These are phyloP conservation scores for Trichoderma breve DNA, from an alignment of 2,329 filamentous ascomycete genomes.

Conservation along the genomic window DNA sequence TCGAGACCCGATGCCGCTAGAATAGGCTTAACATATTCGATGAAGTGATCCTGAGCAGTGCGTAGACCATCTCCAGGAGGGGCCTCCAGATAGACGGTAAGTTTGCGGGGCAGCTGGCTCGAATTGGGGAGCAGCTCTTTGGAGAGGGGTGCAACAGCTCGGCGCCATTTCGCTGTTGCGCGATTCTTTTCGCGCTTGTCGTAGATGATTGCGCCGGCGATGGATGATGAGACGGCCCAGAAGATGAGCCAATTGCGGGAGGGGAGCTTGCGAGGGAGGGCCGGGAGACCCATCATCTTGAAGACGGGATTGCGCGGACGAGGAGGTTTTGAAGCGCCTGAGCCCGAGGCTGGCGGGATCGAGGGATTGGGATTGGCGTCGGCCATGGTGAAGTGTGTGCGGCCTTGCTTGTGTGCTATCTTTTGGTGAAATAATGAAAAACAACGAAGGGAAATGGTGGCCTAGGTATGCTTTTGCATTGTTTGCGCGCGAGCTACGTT, in stretches of 20 bases:
- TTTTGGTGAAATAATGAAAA: background rate
- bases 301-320: constrained; percentile 64
- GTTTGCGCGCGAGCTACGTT: background rate
- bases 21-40: constrained; percentile 92
- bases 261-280: constrained; percentile 77
- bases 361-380: constrained; percentile 20
- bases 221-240: constrained; percentile 71
- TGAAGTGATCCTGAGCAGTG: constrained; percentile 88
- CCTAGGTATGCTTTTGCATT: background rate
- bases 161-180: constrained; percentile 81
- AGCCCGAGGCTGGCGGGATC: constrained; percentile 4
- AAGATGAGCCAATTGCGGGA: constrained; percentile 99
- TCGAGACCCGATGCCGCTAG: constrained; percentile 86
- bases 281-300: constrained; percentile 80
- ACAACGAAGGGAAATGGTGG: too few relatives aligned
- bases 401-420: background rate
- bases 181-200: constrained; percentile 88
- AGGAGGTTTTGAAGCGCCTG: constrained; percentile 24
- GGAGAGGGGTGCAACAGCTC: constrained; percentile 79
- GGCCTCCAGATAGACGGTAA: constrained; percentile 82
- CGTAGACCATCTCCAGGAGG: constrained; percentile 85
- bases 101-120: constrained; percentile 72
- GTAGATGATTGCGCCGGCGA: constrained; percentile 81
- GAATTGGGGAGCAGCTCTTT: constrained; percentile 67
- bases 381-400: constrained; percentile 18